Percentiles rank a stretch among this genome's conserved stretches.
Conservation (phyloP, 192 early-diverging fungal genomes). For the Umbelopsis vinacea region DNA sequence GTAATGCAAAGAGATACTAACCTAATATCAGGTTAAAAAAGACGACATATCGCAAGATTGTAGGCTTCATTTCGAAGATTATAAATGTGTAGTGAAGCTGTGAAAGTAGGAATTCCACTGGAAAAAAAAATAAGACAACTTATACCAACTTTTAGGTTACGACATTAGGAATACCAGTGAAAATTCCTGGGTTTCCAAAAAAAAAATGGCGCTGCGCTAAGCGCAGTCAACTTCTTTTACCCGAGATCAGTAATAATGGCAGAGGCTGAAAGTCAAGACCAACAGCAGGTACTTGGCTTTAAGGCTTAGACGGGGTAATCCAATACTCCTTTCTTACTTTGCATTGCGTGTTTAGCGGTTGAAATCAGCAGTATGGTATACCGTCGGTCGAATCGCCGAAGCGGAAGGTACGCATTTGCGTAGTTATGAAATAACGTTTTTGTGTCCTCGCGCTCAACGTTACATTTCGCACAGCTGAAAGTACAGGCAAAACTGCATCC, state of each 20-base stretch:
- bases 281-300: background rate
- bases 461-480: background rate
- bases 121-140: background rate
- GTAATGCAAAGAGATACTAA: background rate
- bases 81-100: background rate
- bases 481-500: conserved; percentile 22
- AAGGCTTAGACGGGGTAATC: background rate
- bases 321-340: background rate
- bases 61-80: background rate
- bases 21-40: conserved; percentile 10
- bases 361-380: conserved; percentile 48
- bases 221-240: background rate
- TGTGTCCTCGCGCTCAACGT: background rate
- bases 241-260: background rate
- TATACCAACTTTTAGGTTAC: background rate
- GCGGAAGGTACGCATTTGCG: conserved; percentile 33
- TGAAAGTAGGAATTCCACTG: background rate
- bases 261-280: conserved; percentile 1
- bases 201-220: background rate
- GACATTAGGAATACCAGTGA: no score
- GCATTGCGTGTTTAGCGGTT: conserved; percentile 30
- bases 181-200: background rate
- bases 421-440: background rate
- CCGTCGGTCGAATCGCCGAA: conserved; percentile 45
- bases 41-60: background rate